Base-by-base conservation (phyloP, 139 green algal species). In the Coelastrella sp. region DNA sequence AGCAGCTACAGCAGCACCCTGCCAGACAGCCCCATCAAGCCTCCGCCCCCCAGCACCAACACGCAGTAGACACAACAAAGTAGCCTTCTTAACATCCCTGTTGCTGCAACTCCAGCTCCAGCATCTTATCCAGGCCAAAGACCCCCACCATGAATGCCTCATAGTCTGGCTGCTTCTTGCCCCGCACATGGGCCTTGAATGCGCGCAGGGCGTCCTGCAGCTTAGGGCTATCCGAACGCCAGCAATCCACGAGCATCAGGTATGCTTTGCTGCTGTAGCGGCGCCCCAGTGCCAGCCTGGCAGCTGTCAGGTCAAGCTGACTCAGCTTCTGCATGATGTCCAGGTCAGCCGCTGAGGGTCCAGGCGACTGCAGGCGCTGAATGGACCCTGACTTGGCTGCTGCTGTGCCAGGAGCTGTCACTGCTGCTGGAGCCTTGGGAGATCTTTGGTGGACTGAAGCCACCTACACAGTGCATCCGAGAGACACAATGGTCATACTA, bases 231-330 rank as follows among this genome's bases (percentile, higher is more conserved):
- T 85, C 81, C 7, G 78, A 65, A n/a, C 90, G 61, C 90, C 90
- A 93, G 22, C 85, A 89, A 68, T 93, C 90, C 4, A 91, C 65
- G 20, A 93, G 74, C 74, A 91, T 59, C 84, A 91, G 85, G 16
- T 91, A 93, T 16, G 85, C 90, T 32, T 93, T 76, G 5, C 73
- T n/a, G 3, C 7, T 75, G 75, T 91, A 93, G 17, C 73, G 64
- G 20, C 22, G 73, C 8, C 71, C 5, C 61, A 93, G 68, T 20
- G 75, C 76, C 47, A 76, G 47, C 75, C 73, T 73, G 5, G 66
- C 76, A 59, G 78, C 66, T 17, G 32, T 68, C 3, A 93, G 56
- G 65, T 91, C 90, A 4, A 93, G 79, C 77, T 79, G 75, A 80
- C 22, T 78, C 65, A 6, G 78, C 16, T 4, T 88, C 61, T 32